phyloP scores from a whole-genome alignment of 495 filamentous ascomycete species.

The Apiosordaria backusii region DNA sequence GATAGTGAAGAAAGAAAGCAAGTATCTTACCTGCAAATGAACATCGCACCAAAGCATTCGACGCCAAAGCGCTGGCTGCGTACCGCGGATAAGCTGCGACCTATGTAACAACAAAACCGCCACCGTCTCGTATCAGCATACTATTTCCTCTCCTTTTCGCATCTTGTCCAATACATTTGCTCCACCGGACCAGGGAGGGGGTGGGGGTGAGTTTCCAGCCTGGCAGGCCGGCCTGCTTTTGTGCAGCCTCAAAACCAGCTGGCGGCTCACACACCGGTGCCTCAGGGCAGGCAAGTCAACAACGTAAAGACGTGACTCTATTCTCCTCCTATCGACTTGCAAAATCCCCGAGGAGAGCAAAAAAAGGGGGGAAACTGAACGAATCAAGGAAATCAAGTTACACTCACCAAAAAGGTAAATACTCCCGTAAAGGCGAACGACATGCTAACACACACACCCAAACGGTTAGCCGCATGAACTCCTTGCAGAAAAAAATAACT shows the following conservation, averaged over 20 bases:
- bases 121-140: conserved; percentile 26
- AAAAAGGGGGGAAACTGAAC: not conserved
- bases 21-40: conserved; percentile 67
- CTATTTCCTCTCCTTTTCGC: conserved; percentile 9
- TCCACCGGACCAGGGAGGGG: conserved; percentile 3
- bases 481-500: conserved; percentile 10
- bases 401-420: conserved; percentile 80
- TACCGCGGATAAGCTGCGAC: conserved; percentile 92
- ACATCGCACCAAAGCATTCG: conserved; percentile 80
- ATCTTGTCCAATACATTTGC: conserved; percentile 24
- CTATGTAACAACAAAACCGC: conserved; percentile 20
- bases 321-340: not conserved
- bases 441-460: conserved; percentile 48
- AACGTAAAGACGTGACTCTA: not conserved
- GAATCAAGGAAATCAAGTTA: not conserved
- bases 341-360: not conserved
- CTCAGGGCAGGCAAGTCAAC: not conserved
- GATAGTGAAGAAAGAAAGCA: conserved; percentile 13
- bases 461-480: conserved; percentile 32
- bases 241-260: conserved; percentile 15
- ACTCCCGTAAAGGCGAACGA: conserved; percentile 77
- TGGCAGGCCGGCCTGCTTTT: conserved; percentile 7
- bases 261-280: no score
- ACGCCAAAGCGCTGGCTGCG: conserved; percentile 82
- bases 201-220: not conserved